Evolutionary conservation across 345 rosid genomes (phyloP).

Genomic region (Litchi chinensis): DNA sequence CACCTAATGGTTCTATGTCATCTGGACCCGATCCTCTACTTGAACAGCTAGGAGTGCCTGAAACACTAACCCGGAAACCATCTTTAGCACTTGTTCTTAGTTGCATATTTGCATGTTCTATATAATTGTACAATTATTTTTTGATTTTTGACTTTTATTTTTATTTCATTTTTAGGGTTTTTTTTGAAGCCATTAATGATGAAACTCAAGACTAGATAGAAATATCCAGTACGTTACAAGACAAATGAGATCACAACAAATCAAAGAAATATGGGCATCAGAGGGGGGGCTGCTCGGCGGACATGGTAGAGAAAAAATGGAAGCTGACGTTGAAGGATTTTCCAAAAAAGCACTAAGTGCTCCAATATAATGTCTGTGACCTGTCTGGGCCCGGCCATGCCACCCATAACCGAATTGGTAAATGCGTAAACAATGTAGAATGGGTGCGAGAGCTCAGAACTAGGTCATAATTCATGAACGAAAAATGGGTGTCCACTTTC

Average conservation of each 20-base stretch:
- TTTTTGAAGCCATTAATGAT: no score
- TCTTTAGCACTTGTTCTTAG: conserved; percentile 77
- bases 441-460: background rate
- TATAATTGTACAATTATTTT: no score
- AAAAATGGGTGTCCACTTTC: background rate
- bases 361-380: conserved; percentile 16
- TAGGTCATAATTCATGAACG: background rate
- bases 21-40: conserved; percentile 97
- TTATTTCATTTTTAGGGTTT: background rate
- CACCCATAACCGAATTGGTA: background rate
- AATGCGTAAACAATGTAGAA: background rate
- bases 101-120: conserved; percentile 73
- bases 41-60: conserved; percentile 93
- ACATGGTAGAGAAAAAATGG: conserved; percentile 5
- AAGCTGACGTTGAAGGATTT: background rate
- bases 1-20: conserved; percentile 96
- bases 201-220: no score
- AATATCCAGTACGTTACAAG: background rate
- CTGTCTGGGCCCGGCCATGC: background rate
- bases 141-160: no score
- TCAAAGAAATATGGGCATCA: background rate
- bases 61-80: conserved; percentile 92
- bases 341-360: background rate
- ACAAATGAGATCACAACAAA: background rate
- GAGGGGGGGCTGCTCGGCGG: background rate